phyloP scores from a whole-genome alignment of 352 stramenopile species.

The Globisporangium viniferum region DNA sequence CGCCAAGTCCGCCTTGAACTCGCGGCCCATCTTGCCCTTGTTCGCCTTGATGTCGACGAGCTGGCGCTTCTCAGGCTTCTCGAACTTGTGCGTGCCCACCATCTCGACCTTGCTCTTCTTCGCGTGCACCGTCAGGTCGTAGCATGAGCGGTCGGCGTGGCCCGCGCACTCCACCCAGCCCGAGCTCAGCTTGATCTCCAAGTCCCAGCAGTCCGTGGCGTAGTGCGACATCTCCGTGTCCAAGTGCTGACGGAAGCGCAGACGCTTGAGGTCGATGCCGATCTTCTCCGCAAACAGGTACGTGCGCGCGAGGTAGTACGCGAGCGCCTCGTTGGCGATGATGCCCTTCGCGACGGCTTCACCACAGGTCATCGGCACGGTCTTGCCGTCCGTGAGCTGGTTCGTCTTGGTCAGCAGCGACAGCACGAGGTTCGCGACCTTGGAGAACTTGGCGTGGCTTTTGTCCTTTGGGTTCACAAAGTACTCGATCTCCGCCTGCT shows the following conservation, averaged over 20 bases:
- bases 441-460: slow-evolving; percentile 95
- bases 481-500: slow-evolving; percentile 99
- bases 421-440: slow-evolving; percentile 85
- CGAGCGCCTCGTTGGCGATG: slow-evolving; percentile 98
- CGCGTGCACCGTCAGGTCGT: slow-evolving; percentile 92
- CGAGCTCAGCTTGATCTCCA: slow-evolving; percentile 98
- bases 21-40: slow-evolving; percentile 95
- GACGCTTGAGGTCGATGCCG: slow-evolving; percentile 91
- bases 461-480: slow-evolving; percentile 99
- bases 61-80: slow-evolving; percentile 93
- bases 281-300: slow-evolving; percentile 94
- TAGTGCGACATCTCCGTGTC: slow-evolving; percentile 99
- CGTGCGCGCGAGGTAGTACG: slow-evolving; percentile 98
- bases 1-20: slow-evolving; percentile 94
- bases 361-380: slow-evolving; percentile 87
- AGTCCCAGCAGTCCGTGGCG: slow-evolving; percentile 98
- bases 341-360: slow-evolving; percentile 92
- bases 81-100: slow-evolving; percentile 86
- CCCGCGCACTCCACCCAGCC: slow-evolving; percentile 99
- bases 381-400: slow-evolving; percentile 97
- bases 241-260: slow-evolving; percentile 99
- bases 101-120: slow-evolving; percentile 89
- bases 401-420: slow-evolving; percentile 93
- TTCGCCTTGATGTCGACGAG: slow-evolving; percentile 95
- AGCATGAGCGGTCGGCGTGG: slow-evolving; percentile 98